These are phyloP conservation scores for Hibiscus mutabilis DNA, from an alignment of 345 rosid genomes.

Conservation along the genomic window DNA sequence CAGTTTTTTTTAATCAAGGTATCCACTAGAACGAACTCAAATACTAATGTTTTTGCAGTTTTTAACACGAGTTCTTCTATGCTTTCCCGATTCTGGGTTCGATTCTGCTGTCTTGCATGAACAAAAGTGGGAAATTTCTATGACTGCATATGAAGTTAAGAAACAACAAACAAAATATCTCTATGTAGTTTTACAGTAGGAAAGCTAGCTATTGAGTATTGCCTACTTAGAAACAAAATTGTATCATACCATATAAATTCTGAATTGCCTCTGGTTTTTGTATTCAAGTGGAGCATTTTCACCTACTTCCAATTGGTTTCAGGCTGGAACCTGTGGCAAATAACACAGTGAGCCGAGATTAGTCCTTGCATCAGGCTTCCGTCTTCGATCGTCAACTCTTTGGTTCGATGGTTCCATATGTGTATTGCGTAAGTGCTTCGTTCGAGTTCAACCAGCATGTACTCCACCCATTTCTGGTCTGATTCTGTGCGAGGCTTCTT, in stretches of 20 bases:
- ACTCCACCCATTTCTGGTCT: conserved; percentile 35
- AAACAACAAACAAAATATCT: neutral
- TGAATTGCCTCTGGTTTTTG: neutral
- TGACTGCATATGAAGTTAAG: neutral
- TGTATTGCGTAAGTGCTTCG: conserved; percentile 34
- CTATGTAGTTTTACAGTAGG: neutral
- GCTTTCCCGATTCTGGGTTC: neutral
- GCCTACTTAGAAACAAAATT: neutral
- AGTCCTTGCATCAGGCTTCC: conserved; percentile 34
- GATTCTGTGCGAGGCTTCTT: conserved; percentile 35
- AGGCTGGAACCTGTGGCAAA: conserved; percentile 17
- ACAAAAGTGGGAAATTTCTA: neutral
- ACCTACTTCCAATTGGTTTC: neutral
- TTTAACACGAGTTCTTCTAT: neutral
- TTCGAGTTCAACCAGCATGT: conserved; percentile 24
- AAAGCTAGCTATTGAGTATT: neutral
- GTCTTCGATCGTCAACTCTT: conserved; percentile 29
- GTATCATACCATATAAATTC: no score
- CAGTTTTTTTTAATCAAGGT: neutral
- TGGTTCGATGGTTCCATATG: conserved; percentile 44
- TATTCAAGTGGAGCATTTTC: no score
- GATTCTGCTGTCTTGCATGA: neutral
- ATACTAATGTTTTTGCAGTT: neutral
- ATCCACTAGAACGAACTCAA: no score
- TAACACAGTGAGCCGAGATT: conserved; percentile 32